Base-by-base conservation (phyloP, 345 rosid species). In the Dipteronia dyeriana region DNA sequence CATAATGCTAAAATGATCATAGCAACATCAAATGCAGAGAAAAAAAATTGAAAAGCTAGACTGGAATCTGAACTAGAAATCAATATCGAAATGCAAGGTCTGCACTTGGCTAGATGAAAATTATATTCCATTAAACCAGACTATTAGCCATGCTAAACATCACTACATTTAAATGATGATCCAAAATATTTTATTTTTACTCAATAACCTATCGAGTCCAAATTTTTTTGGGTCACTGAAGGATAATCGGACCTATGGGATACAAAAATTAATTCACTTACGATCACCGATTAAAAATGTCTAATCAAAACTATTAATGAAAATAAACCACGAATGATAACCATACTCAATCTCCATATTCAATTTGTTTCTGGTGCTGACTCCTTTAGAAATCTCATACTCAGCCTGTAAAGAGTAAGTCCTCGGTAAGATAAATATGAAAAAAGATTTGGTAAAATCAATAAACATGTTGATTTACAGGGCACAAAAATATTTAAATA, bases 291-390 rank as follows among this genome's bases (percentile, higher is more conserved):
- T 41, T 54, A 75, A 22, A 75, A 13, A 54, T 5, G 3, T 26
- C 59, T 26, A 61, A 51, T 4, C 65, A 70, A 63, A 70, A 65
- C 25, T 29, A 45, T 29, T 43, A 72, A 75, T 43, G 34, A 76
- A 73, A 65, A 73, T 49, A 81, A 70, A 68, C 70, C 31, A 76
- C 62, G 79, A 51, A 47, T 56, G 57, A 62, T 70, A 73, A 77
- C 71, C 95, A 78, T 95, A 95, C 99, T 93, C 91, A n/a, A 85
- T 81, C 84, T 90, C 98, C 84, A 84, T 72, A 86, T 80, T 93
- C 86, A 95, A 85, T 87, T 89, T 95, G 82, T 84, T 86, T 85
- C 98, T 90, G 79, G 86, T 54, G 88, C 92, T 85, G 76, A 87
- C 82, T 59, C 89, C 91, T 76, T 72, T 88, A 29, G 88, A 84